Evolutionary conservation across 179 eudicot species (phyloP), one percentile per base, ranked within the genome.

Genomic region (Heliamphora pulchella): DNA sequence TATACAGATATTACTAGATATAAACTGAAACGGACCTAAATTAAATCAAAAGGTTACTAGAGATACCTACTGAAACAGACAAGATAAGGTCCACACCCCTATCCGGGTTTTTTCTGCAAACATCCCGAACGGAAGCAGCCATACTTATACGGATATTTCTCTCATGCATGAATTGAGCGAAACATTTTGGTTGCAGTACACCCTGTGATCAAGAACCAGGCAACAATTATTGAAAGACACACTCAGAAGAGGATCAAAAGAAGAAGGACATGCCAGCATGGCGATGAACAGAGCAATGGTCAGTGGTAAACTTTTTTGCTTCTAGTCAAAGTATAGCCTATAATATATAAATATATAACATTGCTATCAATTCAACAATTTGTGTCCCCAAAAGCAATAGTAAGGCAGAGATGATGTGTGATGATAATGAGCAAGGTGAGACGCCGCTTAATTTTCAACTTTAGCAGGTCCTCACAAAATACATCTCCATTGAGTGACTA

Each of bases 1-100:
- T 31, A 31, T 31, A 31, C 31, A 31, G 31, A 31, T 31, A 31
- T 31, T 31, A 31, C 31, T 31, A 31, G 31, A 31, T 31, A 31
- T 0, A 31, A 31, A 31, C 31, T 31, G 31, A 31, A 31, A 31
- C 31, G 31, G 31, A 31, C 31, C 31, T 31, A 64, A 57, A 48
- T 67, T 5, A 65, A 61, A 41, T 9, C 8, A 61, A 69, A 13
- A 58, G 20, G 68, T 2, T 65, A 22, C 0, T 18, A 80, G 17
- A 43, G 81, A 79, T 81, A 71, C 94, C 88, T 90, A 96, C 99
- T 84, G 94, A 90, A 82, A 96, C 93, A 75, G 97, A 90, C 79
- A 96, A 86, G 80, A 96, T 94, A 81, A 96, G 90, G 84, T 96
- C 97, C 78, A 96, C 93, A 51, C 99, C 99, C 89, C 91, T 90